Conservation (phyloP, 2,329 filamentous ascomycete species). For the Coniella vitis region DNA sequence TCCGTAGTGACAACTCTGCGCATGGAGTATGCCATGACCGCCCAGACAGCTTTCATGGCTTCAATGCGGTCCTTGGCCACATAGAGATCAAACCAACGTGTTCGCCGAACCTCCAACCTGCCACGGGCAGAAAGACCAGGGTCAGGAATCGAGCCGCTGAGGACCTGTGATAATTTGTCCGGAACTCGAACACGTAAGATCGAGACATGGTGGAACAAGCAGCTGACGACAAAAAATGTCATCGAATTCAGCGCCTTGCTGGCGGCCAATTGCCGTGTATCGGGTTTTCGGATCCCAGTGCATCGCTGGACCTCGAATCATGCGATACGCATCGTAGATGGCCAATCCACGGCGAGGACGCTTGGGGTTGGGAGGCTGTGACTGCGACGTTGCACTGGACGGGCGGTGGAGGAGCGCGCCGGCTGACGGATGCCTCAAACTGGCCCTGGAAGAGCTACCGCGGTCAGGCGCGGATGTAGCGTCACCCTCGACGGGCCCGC, state of each 20-base stretch:
- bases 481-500: slow-evolving; percentile 5
- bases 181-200: slow-evolving; percentile 55
- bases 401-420: background rate
- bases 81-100: slow-evolving; percentile 57
- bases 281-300: slow-evolving; percentile 55
- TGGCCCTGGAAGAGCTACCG: background rate
- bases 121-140: slow-evolving; percentile 38
- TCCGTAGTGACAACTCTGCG: slow-evolving; percentile 29
- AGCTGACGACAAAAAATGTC: slow-evolving; percentile 57
- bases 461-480: background rate
- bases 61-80: slow-evolving; percentile 44
- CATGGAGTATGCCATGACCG: slow-evolving; percentile 55
- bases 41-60: slow-evolving; percentile 53
- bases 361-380: slow-evolving; percentile 31
- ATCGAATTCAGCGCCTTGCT: slow-evolving; percentile 41
- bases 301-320: slow-evolving; percentile 49
- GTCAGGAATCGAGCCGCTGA: slow-evolving; percentile 37
- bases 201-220: slow-evolving; percentile 55
- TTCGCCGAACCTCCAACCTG: slow-evolving; percentile 49
- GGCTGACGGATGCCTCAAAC: background rate
- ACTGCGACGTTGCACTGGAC: slow-evolving; percentile 13
- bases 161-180: slow-evolving; percentile 40
- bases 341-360: slow-evolving; percentile 48
- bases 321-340: slow-evolving; percentile 58
- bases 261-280: slow-evolving; percentile 51